Conservation (phyloP, 192 early-diverging fungal genomes). For the Entomortierella chlamydospora region DNA sequence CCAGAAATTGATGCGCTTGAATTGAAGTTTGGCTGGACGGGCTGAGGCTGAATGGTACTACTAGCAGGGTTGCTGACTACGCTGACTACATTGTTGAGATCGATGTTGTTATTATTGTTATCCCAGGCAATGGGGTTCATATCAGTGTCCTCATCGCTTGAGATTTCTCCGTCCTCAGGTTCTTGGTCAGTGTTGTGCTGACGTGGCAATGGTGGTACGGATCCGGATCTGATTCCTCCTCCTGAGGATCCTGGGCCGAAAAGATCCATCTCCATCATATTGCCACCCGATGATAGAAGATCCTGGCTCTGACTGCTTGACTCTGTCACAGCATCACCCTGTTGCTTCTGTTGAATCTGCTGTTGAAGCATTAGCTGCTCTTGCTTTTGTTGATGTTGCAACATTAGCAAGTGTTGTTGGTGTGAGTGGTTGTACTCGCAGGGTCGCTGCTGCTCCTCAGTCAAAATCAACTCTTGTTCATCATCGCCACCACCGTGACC, state of each 20-base stretch:
- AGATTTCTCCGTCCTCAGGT: constrained; percentile 40
- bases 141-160: constrained; percentile 38
- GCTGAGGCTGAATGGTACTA: background rate
- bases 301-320: background rate
- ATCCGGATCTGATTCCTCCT: constrained; percentile 12
- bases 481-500: constrained; percentile 51
- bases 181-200: constrained; percentile 30
- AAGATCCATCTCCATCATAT: constrained; percentile 19
- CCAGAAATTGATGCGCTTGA: background rate
- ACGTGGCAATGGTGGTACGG: constrained; percentile 20
- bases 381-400: constrained; percentile 30
- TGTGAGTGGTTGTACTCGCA: constrained; percentile 37
- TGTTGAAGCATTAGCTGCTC: constrained; percentile 29
- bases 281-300: background rate
- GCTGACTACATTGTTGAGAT: background rate
- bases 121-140: constrained; percentile 24
- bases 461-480: constrained; percentile 28
- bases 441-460: constrained; percentile 37
- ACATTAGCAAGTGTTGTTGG: constrained; percentile 35
- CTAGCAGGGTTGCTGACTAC: background rate
- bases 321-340: background rate
- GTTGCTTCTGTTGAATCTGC: constrained; percentile 26
- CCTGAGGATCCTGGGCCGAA: constrained; percentile 10
- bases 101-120: background rate
- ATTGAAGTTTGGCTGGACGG: background rate